Base-by-base conservation (phyloP, 495 filamentous ascomycete genomes). In the Lasiosphaeris hirsuta region DNA sequence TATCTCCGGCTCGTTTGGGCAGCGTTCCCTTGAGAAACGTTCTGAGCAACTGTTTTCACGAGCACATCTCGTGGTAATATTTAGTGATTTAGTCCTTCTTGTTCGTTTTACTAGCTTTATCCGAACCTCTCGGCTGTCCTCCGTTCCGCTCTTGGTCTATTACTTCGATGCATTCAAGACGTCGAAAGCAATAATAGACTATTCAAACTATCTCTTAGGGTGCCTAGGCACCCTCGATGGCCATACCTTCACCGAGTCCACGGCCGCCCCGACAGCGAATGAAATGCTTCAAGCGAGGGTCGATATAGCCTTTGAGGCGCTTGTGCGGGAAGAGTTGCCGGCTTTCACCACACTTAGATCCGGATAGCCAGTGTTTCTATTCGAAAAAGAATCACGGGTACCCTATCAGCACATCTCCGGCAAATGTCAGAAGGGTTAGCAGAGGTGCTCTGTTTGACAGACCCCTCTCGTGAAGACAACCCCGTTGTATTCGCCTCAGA, bases 401-500 rank as follows among this genome's bases (percentile, higher is more conserved):
- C 78, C 1, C 65, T 84, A 30, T 75, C 82, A 18, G 62, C 72
- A 3, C 66, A 80, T 73, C 76, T 81, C 37, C 74, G 70, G 52
- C 81, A 76, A 61, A 75, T 86, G 10, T 85, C 85, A 3, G 86
- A 90, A 64, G 87, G 88, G 4, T 61, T 92, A 45, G 86, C 85
- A 0, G 87, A 91, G 63, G 86, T 87, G 0, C 92, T 90, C 61
- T 90, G 87, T 65, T 69, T 91, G 58, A 88, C 86, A 7, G 89
- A 92, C 71, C 88, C 89, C 7, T 84, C 84, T 18, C 73, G 86
- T 57, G 75, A 79, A 5, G 89, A 88, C 63, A 90, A 90, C 69
- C 89, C 88, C 1, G 86, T 93, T 54, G 80, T 92, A 3, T 90
- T 91, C 71, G 85, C 86, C 23, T 90, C 86, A 6, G 83, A 90